phyloP scores from a whole-genome alignment of 257 asterid genomes.

The Nyctanthes arbortristis region DNA sequence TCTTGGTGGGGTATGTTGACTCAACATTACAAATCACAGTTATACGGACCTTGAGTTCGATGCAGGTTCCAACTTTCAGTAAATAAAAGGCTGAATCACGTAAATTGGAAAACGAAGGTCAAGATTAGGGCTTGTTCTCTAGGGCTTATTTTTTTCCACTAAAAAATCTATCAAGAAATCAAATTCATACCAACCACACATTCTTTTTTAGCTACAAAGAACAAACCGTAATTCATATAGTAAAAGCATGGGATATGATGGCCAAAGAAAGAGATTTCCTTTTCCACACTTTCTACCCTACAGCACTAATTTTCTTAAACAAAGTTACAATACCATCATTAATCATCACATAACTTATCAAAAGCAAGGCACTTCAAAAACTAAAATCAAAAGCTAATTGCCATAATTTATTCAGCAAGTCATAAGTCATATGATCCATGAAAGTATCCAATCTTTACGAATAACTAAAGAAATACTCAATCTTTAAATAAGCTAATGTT shows the following conservation, averaged over 20 bases:
- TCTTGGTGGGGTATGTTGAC: not conserved
- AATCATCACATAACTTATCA: not conserved
- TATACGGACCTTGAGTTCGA: conserved; percentile 1
- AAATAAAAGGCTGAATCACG: too few species aligned
- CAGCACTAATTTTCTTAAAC: not conserved
- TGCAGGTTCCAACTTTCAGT: not conserved
- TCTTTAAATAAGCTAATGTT: not conserved
- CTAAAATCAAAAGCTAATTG: not conserved
- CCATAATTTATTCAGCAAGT: not conserved
- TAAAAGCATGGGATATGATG: not conserved
- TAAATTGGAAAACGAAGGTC: too few species aligned
- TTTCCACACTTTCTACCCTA: too few species aligned
- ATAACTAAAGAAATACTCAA: not conserved
- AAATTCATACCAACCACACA: too few species aligned
- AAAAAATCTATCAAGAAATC: too few species aligned
- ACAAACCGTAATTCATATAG: too few species aligned
- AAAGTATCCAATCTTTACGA: not conserved
- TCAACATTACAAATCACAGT: conserved; percentile 11
- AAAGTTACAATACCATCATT: not conserved
- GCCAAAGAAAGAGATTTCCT: not conserved
- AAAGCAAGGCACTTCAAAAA: too few species aligned
- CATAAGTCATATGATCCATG: too few species aligned
- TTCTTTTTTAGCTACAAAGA: too few species aligned
- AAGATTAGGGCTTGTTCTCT: too few species aligned
- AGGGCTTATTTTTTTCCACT: too few species aligned